These are phyloP conservation scores for Puccinia triticina DNA, from an alignment of 1,284 basidiomycete genomes.

Conservation along the genomic window DNA sequence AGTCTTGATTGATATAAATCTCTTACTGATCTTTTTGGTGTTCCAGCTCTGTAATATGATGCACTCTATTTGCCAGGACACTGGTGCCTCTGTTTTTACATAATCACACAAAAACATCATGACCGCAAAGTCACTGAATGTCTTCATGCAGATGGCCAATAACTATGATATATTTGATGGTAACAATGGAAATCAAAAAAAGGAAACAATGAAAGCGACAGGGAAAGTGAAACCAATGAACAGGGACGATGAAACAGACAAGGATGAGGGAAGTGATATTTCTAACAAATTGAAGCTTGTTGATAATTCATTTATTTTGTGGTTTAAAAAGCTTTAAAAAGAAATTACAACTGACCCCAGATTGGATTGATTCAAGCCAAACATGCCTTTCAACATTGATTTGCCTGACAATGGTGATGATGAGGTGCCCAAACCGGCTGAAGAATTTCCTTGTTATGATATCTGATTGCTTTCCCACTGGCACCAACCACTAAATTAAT, in stretches of 20 bases:
- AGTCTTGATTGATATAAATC: too few relatives aligned
- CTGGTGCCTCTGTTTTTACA: neutral
- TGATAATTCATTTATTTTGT: neutral
- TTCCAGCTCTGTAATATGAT: neutral
- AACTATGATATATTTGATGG: neutral
- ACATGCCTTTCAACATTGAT: neutral
- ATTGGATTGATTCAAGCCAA: neutral
- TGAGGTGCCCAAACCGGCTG: neutral
- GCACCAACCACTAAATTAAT: neutral
- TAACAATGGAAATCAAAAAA: neutral
- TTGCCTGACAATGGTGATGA: neutral
- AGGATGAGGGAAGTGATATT: too few relatives aligned
- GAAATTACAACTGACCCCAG: neutral
- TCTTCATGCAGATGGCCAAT: neutral
- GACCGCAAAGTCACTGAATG: neutral
- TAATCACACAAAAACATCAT: conserved; percentile 11
- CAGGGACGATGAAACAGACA: too few relatives aligned
- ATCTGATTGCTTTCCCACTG: too few relatives aligned
- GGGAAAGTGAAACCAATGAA: neutral
- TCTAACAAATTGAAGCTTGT: neutral
- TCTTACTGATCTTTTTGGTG: neutral
- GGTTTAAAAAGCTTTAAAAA: neutral
- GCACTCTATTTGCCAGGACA: neutral
- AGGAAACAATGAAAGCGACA: neutral
- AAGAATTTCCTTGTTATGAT: neutral